Evolutionary conservation across 2,329 filamentous ascomycete genomes (phyloP).

Genomic region (Cadophora malorum): DNA sequence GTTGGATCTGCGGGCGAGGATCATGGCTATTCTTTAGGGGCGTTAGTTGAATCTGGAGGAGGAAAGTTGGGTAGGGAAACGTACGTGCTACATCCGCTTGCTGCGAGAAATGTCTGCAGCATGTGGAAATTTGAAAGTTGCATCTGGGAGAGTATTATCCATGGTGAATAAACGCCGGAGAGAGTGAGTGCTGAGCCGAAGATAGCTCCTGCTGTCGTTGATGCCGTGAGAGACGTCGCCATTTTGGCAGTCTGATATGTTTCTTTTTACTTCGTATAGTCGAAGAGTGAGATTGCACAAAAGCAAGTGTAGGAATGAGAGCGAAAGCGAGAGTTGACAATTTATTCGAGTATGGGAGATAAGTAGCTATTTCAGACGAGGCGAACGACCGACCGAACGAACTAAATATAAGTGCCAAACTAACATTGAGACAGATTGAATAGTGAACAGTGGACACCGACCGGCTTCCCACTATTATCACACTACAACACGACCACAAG

Average conservation of each 20-base stretch:
- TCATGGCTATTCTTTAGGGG: slow-evolving; percentile 52
- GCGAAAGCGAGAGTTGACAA: too few species aligned
- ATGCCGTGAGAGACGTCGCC: slow-evolving; percentile 6
- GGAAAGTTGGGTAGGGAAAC: slow-evolving; percentile 39
- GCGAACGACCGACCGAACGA: background rate
- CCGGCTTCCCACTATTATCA: background rate
- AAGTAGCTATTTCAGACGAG: background rate
- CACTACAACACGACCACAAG: background rate
- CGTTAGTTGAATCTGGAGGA: slow-evolving; percentile 2
- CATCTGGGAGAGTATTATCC: slow-evolving; percentile 65
- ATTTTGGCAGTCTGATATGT: background rate
- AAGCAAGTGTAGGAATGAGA: background rate
- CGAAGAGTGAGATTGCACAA: background rate
- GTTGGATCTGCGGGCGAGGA: slow-evolving; percentile 52
- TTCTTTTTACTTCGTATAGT: too few species aligned
- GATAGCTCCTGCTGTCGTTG: slow-evolving; percentile 55
- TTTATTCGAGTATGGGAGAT: background rate
- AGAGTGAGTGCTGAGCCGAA: slow-evolving; percentile 67
- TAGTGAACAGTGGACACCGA: background rate
- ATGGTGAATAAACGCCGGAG: slow-evolving; percentile 63
- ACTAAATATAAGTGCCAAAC: slow-evolving; percentile 11
- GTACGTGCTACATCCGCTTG: slow-evolving; percentile 65
- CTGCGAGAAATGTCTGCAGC: slow-evolving; percentile 66
- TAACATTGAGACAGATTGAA: background rate
- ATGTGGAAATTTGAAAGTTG: slow-evolving; percentile 66